These are phyloP conservation scores for Haemoproteus tartakovskyi DNA, from an alignment of 169 alveolate species.

Conservation along the genomic window DNA sequence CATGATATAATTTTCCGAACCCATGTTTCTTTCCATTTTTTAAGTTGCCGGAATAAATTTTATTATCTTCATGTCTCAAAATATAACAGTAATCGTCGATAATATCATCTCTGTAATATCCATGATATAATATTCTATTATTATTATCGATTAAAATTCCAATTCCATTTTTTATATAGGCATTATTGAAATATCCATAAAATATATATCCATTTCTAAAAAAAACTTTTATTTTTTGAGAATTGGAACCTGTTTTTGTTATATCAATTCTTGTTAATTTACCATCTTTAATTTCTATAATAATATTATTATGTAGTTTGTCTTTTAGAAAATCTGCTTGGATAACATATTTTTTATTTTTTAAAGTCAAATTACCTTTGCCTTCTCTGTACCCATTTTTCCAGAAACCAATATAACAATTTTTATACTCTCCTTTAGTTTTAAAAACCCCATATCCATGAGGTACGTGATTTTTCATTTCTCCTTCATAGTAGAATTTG, in stretches of 20 bases:
- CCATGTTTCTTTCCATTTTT: conserved; percentile 52
- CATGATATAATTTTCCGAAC: conserved; percentile 62
- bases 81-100: conserved; percentile 61
- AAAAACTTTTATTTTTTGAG: conserved; percentile 39
- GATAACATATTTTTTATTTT: conserved; percentile 40
- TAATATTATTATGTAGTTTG: conserved; percentile 37
- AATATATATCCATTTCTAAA: conserved; percentile 61
- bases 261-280: conserved; percentile 35
- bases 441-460: conserved; percentile 63
- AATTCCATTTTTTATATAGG: conserved; percentile 53
- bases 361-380: conserved; percentile 26
- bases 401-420: conserved; percentile 62
- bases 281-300: conserved; percentile 36
- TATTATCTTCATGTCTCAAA: conserved; percentile 62
- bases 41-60: conserved; percentile 53
- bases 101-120: conserved; percentile 63
- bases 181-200: conserved; percentile 37
- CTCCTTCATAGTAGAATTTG: conserved; percentile 54
- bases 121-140: conserved; percentile 65
- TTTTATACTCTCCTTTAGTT: conserved; percentile 42
- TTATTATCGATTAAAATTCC: conserved; percentile 59
- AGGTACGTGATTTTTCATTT: conserved; percentile 59
- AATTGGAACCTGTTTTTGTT: conserved; percentile 12
- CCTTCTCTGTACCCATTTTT: conserved; percentile 67
- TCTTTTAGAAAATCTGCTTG: conserved; percentile 54